phyloP scores from a whole-genome alignment of 225 moss, liverwort and hornwort genomes.

The Pseudoscleropodium purum region DNA sequence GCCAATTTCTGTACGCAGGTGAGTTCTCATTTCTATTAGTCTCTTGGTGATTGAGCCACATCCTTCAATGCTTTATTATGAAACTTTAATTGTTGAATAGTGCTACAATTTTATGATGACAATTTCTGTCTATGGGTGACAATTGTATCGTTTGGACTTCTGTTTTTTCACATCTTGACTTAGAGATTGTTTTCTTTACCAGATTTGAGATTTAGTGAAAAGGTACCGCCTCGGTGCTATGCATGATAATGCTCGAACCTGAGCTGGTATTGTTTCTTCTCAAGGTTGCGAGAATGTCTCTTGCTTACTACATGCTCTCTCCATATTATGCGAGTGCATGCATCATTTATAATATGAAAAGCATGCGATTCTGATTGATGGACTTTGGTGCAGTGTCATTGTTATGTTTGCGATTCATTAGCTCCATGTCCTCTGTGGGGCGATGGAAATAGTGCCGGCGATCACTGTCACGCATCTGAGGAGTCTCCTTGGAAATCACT shows the following conservation, averaged over 20 bases:
- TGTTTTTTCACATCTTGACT: background rate
- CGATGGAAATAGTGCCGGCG: slow-evolving; percentile 28
- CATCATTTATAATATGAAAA: background rate
- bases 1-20: slow-evolving; percentile 59
- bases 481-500: slow-evolving; percentile 42
- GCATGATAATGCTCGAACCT: slow-evolving; percentile 3
- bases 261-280: slow-evolving; percentile 12
- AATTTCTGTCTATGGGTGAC: background rate
- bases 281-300: background rate
- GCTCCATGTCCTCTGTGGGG: slow-evolving; percentile 72
- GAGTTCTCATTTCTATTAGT: background rate
- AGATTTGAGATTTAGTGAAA: slow-evolving; percentile 19
- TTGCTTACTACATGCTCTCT: background rate
- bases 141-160: background rate
- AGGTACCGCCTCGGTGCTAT: slow-evolving; percentile 5
- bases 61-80: background rate
- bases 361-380: background rate
- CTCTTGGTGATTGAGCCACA: background rate
- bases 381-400: slow-evolving; percentile 64
- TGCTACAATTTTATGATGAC: background rate
- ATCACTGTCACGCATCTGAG: slow-evolving; percentile 80
- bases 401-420: slow-evolving; percentile 65
- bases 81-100: background rate
- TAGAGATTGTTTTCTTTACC: background rate
- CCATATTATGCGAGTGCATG: background rate